Evolutionary conservation across 73 alveolate genomes (phyloP).

Genomic region (Halteria grandinella): DNA sequence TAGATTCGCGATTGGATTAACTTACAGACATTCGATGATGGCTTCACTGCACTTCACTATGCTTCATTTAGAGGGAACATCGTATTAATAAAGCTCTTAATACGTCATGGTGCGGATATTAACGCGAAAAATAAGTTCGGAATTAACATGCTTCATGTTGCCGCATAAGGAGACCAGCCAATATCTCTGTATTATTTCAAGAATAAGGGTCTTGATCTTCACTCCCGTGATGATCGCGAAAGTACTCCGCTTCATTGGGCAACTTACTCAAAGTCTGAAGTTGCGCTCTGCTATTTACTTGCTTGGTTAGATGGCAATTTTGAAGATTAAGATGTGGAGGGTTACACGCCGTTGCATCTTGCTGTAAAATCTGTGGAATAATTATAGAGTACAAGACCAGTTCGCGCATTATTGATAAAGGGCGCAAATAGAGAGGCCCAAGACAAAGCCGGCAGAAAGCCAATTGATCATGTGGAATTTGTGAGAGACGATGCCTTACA

Average conservation of each 20-base stretch:
- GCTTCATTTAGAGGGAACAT: slow-evolving; percentile 93
- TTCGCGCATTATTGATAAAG: slow-evolving; percentile 72
- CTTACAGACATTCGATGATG: slow-evolving; percentile 76
- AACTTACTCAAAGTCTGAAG: slow-evolving; percentile 76
- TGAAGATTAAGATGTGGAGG: slow-evolving; percentile 76
- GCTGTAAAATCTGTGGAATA: slow-evolving; percentile 77
- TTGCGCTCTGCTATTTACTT: slow-evolving; percentile 77
- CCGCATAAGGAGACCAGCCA: slow-evolving; percentile 94
- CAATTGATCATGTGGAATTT: slow-evolving; percentile 70
- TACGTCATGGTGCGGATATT: slow-evolving; percentile 83
- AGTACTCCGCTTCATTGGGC: slow-evolving; percentile 96
- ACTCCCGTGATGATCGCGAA: slow-evolving; percentile 45
- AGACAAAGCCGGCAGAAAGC: slow-evolving; percentile 66
- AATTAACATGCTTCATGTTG: slow-evolving; percentile 87
- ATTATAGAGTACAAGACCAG: slow-evolving; percentile 64
- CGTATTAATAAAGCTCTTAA: slow-evolving; percentile 67
- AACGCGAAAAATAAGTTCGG: slow-evolving; percentile 81
- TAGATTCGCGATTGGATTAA: no score
- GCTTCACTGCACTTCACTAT: slow-evolving; percentile 83
- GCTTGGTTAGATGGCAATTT: slow-evolving; percentile 74
- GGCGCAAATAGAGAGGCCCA: slow-evolving; percentile 73
- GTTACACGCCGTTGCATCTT: slow-evolving; percentile 87
- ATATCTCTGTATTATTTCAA: slow-evolving; percentile 71
- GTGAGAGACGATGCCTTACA: background rate
- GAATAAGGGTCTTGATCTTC: slow-evolving; percentile 33